A percentile compares a stretch with the other conserved stretches of the same genome.
These are phyloP conservation scores for Arthroderma uncinatum DNA, from an alignment of 2,329 filamentous ascomycete species.

Conservation along the genomic window DNA sequence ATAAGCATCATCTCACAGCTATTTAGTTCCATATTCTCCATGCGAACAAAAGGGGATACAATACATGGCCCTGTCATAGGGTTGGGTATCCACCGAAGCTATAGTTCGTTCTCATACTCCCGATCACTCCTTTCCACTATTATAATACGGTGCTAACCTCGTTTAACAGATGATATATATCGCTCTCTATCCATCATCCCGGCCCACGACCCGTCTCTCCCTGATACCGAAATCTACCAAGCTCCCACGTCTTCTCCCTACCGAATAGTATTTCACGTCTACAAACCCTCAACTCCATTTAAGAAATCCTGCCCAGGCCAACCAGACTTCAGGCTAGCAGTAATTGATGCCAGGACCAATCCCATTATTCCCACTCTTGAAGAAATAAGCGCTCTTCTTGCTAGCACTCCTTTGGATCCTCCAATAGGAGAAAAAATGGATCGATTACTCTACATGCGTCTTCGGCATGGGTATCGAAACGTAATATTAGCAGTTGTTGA, in stretches of 20 bases:
- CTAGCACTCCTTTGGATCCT: slow-evolving; percentile 59
- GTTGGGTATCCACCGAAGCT: slow-evolving; percentile 45
- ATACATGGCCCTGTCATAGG: slow-evolving; percentile 41
- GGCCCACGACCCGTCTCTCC: slow-evolving; percentile 50
- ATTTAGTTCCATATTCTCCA: slow-evolving; percentile 25
- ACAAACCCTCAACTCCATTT: slow-evolving; percentile 61
- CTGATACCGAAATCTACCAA: slow-evolving; percentile 21
- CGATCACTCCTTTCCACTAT: neutral
- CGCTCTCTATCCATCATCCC: slow-evolving; percentile 62
- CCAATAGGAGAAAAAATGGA: slow-evolving; percentile 41
- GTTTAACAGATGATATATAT: slow-evolving; percentile 62
- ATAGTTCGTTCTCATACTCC: slow-evolving; percentile 27
- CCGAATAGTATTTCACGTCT: slow-evolving; percentile 67
- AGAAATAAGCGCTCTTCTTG: slow-evolving; percentile 60
- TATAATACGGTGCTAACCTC: slow-evolving; percentile 30
- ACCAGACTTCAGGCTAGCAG: slow-evolving; percentile 75
- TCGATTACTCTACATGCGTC: slow-evolving; percentile 55
- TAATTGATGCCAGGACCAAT: slow-evolving; percentile 60
- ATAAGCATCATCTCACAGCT: slow-evolving; percentile 25
- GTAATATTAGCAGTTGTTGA: slow-evolving; percentile 83
- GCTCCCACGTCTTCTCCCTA: slow-evolving; percentile 39
- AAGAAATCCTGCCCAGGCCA: slow-evolving; percentile 66
- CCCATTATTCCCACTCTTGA: slow-evolving; percentile 61
- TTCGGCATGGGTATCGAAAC: slow-evolving; percentile 76
- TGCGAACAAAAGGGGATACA: slow-evolving; percentile 19